Conservation (phyloP, 305 asterid species). For the Fraxinus floribunda region DNA sequence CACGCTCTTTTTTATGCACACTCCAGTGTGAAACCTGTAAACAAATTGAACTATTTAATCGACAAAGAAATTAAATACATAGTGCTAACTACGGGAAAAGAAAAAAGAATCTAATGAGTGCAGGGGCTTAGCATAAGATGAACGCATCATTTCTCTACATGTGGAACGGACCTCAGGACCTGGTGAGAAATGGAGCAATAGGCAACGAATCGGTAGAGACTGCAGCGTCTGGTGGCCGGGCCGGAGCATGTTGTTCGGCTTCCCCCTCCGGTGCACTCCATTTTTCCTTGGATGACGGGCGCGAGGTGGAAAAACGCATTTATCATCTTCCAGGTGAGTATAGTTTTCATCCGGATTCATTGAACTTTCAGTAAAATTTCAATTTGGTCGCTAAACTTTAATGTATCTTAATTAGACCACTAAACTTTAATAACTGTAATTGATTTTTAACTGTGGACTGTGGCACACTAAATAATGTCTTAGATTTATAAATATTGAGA, state of each 20-base stretch:
- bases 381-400: not conserved
- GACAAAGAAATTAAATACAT: not conserved
- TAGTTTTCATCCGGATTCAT: not conserved
- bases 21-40: conserved; percentile 63
- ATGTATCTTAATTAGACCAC: not conserved
- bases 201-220: conserved; percentile 71
- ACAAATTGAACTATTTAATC: not conserved
- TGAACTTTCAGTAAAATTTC: not conserved
- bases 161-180: conserved; percentile 37
- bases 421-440: not conserved
- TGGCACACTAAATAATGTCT: not conserved
- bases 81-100: not conserved
- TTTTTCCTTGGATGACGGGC: conserved; percentile 13
- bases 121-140: not conserved
- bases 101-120: not conserved
- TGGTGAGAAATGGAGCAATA: conserved; percentile 84
- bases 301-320: not conserved
- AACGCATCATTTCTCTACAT: not conserved
- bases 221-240: conserved; percentile 61
- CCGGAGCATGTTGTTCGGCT: conserved; percentile 67
- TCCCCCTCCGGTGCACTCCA: conserved; percentile 91
- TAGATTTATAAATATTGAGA: too few species aligned
- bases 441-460: not conserved
- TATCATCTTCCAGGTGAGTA: not conserved
- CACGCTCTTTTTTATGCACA: conserved; percentile 68